Conservation (phyloP, 1,284 basidiomycete genomes). For the Pholiota adiposa region DNA sequence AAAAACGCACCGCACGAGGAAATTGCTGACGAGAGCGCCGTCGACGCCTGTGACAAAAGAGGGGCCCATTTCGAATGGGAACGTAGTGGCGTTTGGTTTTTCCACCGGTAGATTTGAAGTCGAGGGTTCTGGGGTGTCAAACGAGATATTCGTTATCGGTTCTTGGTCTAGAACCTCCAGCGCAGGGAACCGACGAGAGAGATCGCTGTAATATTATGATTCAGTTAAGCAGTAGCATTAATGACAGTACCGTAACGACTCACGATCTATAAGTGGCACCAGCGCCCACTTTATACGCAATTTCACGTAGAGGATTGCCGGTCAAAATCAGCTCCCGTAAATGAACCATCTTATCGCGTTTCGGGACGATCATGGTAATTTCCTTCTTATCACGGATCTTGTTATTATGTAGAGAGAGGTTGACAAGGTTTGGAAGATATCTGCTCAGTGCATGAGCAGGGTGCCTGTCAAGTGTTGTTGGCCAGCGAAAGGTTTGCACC, state of each 20-base stretch:
- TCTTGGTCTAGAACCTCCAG: slow-evolving; percentile 78
- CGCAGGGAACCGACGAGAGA: slow-evolving; percentile 70
- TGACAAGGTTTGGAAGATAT: slow-evolving; percentile 75
- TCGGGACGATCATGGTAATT: slow-evolving; percentile 62
- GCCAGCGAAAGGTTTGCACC: slow-evolving; percentile 84
- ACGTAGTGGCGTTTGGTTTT: slow-evolving; percentile 60
- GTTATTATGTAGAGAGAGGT: slow-evolving; percentile 84
- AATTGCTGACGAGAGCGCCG: slow-evolving; percentile 68
- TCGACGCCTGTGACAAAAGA: slow-evolving; percentile 81
- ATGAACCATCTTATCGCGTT: slow-evolving; percentile 61
- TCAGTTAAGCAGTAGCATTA: not conserved
- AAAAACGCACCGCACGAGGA: slow-evolving; percentile 71
- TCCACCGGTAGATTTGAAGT: slow-evolving; percentile 41
- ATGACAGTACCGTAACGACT: slow-evolving; percentile 26
- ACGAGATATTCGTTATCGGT: slow-evolving; percentile 74
- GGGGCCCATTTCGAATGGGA: slow-evolving; percentile 73
- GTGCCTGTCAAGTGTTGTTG: slow-evolving; percentile 53
- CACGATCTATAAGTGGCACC: slow-evolving; percentile 70
- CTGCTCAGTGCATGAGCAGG: slow-evolving; percentile 62
- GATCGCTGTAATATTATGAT: slow-evolving; percentile 53
- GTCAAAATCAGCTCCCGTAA: slow-evolving; percentile 79
- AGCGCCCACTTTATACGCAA: slow-evolving; percentile 59
- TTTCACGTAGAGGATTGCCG: slow-evolving; percentile 80
- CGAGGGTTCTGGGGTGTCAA: slow-evolving; percentile 62
- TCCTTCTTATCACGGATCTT: slow-evolving; percentile 68